Evolutionary conservation across 1,284 basidiomycete species (phyloP).

Genomic region (Ceratobasidium sp.): DNA sequence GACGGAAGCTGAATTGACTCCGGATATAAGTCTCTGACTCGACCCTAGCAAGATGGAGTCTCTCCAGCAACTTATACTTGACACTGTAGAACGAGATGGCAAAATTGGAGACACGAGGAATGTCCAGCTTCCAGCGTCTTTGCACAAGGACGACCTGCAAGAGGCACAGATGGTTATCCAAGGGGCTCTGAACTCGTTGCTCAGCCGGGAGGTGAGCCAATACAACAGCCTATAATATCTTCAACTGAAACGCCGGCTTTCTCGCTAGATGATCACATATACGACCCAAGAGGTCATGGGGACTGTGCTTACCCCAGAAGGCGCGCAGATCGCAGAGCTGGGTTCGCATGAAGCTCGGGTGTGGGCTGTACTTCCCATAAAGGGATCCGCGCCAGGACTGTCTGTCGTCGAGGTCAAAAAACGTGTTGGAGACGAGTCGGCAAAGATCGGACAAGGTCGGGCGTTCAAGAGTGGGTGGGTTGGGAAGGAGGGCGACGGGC

Average conservation of each 20-base stretch:
- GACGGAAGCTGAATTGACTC: slow-evolving; percentile 37
- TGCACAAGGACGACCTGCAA: slow-evolving; percentile 67
- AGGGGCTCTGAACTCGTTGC: slow-evolving; percentile 87
- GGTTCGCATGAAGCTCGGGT: slow-evolving; percentile 96
- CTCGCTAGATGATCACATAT: slow-evolving; percentile 82
- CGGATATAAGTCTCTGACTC: slow-evolving; percentile 31
- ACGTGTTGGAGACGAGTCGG: slow-evolving; percentile 81
- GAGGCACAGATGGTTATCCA: slow-evolving; percentile 85
- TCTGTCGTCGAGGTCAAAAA: slow-evolving; percentile 75
- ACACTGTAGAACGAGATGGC: slow-evolving; percentile 69
- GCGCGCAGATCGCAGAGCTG: slow-evolving; percentile 75
- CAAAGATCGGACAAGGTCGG: slow-evolving; percentile 90
- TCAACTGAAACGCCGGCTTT: slow-evolving; percentile 21
- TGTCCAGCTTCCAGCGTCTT: slow-evolving; percentile 74
- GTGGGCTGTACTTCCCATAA: slow-evolving; percentile 82
- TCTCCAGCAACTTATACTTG: slow-evolving; percentile 82
- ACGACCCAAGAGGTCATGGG: slow-evolving; percentile 80
- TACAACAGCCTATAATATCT: slow-evolving; percentile 49
- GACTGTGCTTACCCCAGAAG: slow-evolving; percentile 83
- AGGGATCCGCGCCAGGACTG: slow-evolving; percentile 74
- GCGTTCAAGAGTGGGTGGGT: slow-evolving; percentile 99
- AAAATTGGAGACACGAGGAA: slow-evolving; percentile 79
- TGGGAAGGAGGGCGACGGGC: slow-evolving; percentile 87
- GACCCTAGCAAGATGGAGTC: slow-evolving; percentile 37
- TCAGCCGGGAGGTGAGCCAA: slow-evolving; percentile 80